Conservation (phyloP, 257 asterid species). For the Nicotiana noctiflora region DNA sequence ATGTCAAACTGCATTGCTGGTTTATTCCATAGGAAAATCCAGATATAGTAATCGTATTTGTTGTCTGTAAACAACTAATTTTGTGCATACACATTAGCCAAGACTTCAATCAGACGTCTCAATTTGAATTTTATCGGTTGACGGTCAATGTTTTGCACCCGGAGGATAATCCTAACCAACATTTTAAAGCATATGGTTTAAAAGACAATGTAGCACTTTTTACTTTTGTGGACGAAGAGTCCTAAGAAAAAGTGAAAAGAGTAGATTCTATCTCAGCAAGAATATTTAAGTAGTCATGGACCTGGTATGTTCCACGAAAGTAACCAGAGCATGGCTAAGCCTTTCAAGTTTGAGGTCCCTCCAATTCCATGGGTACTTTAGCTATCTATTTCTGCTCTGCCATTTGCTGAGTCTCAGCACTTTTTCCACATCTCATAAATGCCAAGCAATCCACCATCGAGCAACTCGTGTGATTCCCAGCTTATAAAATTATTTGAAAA, state of each 20-base stretch:
- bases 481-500: background rate
- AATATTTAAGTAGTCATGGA: background rate
- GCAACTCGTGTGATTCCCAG: background rate
- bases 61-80: background rate
- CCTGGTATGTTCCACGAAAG: background rate
- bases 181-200: background rate
- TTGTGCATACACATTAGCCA: background rate
- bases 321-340: background rate
- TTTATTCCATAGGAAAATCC: background rate
- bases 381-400: background rate
- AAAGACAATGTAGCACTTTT: background rate
- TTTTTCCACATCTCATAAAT: background rate
- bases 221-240: background rate
- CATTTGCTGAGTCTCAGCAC: background rate
- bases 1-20: background rate
- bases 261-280: background rate
- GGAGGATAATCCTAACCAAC: background rate
- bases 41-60: background rate
- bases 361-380: background rate
- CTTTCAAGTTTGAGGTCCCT: slow-evolving; percentile 2
- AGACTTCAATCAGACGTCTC: background rate
- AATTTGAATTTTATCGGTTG: background rate
- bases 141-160: background rate
- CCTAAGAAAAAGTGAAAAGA: background rate
- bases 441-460: background rate